phyloP scores from a whole-genome alignment of 2,329 filamentous ascomycete species.

The Trichoderma lentiforme region DNA sequence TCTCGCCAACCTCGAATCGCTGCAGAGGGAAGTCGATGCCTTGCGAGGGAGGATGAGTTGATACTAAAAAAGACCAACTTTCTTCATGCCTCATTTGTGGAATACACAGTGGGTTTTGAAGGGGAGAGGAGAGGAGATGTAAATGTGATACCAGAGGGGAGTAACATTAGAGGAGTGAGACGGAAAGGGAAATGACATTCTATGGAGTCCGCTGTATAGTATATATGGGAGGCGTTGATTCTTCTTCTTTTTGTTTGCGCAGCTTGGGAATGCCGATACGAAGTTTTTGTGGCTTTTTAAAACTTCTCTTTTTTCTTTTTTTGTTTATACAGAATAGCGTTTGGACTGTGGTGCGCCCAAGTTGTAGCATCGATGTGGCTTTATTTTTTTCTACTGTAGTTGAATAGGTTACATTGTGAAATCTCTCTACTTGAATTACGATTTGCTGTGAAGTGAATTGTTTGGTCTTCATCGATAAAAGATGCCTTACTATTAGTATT shows the following conservation, averaged over 20 bases:
- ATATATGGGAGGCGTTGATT: constrained; percentile 16
- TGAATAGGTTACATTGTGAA: not conserved
- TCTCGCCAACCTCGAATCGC: constrained; percentile 65
- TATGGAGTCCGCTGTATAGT: constrained; percentile 6
- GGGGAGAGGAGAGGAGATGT: not conserved
- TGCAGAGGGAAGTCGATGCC: constrained; percentile 75
- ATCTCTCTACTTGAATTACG: not conserved
- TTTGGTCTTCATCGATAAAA: not conserved
- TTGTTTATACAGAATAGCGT: not conserved
- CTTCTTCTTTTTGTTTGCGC: not conserved
- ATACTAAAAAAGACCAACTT: not conserved
- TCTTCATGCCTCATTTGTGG: not conserved
- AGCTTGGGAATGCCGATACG: not conserved
- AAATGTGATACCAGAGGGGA: not conserved
- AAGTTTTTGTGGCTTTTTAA: not conserved
- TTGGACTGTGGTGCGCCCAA: not conserved
- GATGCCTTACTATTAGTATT: not conserved
- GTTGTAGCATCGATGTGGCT: not conserved
- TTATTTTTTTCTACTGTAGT: not conserved
- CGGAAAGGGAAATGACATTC: not conserved
- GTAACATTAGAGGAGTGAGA: not conserved
- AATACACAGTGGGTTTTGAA: not conserved
- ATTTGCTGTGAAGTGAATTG: not conserved
- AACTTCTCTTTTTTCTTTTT: not conserved
- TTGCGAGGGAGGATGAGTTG: constrained; percentile 34